Evolutionary conservation across 164 flowering plant species (phyloP).

Genomic region (Magnolia officinalis): DNA sequence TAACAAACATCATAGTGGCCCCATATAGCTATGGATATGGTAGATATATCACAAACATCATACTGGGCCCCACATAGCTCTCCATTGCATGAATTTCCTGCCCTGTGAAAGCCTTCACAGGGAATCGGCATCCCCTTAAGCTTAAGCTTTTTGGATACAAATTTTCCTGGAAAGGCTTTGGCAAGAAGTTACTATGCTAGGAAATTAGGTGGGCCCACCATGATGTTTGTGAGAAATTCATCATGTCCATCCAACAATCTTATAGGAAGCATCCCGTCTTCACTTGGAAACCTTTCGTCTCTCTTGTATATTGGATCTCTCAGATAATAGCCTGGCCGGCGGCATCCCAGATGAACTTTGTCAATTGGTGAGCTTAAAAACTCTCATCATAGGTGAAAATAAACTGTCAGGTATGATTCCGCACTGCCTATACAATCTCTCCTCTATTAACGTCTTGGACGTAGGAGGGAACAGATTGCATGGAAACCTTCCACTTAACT

Average conservation of each 20-base stretch:
- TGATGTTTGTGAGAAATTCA: too few species aligned
- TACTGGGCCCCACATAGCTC: too few species aligned
- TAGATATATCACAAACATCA: too few species aligned
- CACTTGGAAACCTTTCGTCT: constrained; percentile 1
- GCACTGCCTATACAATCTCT: constrained; percentile 6
- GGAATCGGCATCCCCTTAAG: too few species aligned
- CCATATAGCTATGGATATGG: too few species aligned
- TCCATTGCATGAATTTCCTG: too few species aligned
- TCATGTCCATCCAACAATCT: neutral
- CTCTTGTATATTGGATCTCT: neutral
- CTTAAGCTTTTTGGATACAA: too few species aligned
- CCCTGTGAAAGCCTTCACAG: too few species aligned
- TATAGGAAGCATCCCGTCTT: neutral
- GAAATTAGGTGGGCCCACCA: too few species aligned
- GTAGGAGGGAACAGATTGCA: constrained; percentile 10
- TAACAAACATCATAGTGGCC: too few species aligned
- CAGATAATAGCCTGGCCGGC: neutral
- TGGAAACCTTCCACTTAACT: constrained; percentile 22
- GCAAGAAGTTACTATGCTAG: too few species aligned
- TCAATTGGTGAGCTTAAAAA: neutral
- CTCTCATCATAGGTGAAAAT: neutral
- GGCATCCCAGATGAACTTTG: neutral
- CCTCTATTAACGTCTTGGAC: constrained; percentile 17
- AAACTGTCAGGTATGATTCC: neutral
- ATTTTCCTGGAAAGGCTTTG: too few species aligned